phyloP scores from a whole-genome alignment of 2,329 filamentous ascomycete species.

The Alternaria rosae region DNA sequence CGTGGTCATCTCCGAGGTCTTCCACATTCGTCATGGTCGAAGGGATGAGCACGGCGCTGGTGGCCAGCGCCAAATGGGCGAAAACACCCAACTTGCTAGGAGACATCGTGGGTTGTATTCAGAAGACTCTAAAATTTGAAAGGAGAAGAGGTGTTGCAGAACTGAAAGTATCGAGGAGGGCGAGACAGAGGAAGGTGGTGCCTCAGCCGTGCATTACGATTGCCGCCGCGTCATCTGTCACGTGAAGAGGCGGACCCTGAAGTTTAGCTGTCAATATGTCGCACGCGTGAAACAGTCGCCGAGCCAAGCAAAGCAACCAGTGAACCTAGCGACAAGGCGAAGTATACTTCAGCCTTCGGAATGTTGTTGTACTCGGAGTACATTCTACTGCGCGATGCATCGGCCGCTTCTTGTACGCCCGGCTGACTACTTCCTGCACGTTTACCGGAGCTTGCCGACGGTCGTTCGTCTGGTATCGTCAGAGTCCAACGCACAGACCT shows the following conservation, averaged over 20 bases:
- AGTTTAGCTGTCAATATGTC: conserved; percentile 12
- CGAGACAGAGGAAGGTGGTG: conserved; percentile 22
- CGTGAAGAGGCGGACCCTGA: conserved; percentile 14
- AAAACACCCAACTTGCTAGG: conserved; percentile 41
- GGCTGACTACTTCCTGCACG: not conserved
- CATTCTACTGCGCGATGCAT: not conserved
- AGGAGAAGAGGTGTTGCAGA: conserved; percentile 21
- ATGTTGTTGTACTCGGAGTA: not conserved
- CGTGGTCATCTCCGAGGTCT: conserved; percentile 41
- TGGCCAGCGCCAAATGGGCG: conserved; percentile 47
- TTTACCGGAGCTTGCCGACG: not conserved
- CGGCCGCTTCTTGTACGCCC: not conserved
- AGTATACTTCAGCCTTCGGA: not conserved
- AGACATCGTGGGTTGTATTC: conserved; percentile 35
- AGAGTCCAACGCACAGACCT: not conserved
- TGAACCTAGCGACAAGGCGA: not conserved
- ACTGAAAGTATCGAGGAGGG: conserved; percentile 16
- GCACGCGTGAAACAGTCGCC: conserved; percentile 16
- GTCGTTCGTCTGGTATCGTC: not conserved
- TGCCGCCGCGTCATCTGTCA: conserved; percentile 19
- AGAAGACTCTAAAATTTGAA: conserved; percentile 17
- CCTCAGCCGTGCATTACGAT: conserved; percentile 15
- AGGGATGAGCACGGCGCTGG: conserved; percentile 47
- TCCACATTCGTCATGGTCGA: conserved; percentile 36
- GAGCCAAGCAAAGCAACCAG: not conserved